Base-by-base conservation (phyloP, 257 asterid species). In the Verbascum thapsus region DNA sequence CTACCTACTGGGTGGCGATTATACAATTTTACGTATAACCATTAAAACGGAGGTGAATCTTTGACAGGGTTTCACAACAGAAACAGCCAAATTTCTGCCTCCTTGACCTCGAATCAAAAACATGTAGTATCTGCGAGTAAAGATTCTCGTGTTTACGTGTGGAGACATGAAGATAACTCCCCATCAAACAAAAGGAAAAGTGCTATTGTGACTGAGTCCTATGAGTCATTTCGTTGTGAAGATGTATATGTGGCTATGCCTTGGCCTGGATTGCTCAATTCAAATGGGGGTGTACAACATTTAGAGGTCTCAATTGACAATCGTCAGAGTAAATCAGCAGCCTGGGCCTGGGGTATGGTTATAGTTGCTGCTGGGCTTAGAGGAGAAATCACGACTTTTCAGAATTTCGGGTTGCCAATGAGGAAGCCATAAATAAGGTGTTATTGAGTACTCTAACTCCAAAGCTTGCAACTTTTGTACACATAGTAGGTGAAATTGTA, bases 81-180 rank as follows among this genome's bases (percentile, higher is more conserved):
- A 6, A 81, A 80, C 79, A 94, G 96, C 79, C 99, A 87, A 81
- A 94, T 90, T 26, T 90, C 97, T 35, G 96, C 96, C 57, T 94
- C 97, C 23, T 69, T 94, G 47, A 77, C 95, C 54, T 82, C 97
- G 11, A 82, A 87, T 39, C 96, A 97, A 1, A 94, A 83, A 72
- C 81, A 94, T 48, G 88, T 80, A 22, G 75, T 94, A 53, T 83
- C 92, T 39, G 99, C 99, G 35, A 94, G 99, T 35, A 97, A 90
- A 80, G 99, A 82, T 76, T 94, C 99, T 3, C 73, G 74, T 39
- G 96, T 94, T 15, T 90, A 87, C 49, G 78, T 94, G 20, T 94
- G 99, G 99, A 90, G 84, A 71, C 96, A 94, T 22, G 97, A 90
- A 78, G 82, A 79, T 37, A 88, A n/a, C n/a, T n/a, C n/a, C n/a